Evolutionary conservation across 2,329 filamentous ascomycete species (phyloP).

Genomic region (Pseudogymnoascus sp.): DNA sequence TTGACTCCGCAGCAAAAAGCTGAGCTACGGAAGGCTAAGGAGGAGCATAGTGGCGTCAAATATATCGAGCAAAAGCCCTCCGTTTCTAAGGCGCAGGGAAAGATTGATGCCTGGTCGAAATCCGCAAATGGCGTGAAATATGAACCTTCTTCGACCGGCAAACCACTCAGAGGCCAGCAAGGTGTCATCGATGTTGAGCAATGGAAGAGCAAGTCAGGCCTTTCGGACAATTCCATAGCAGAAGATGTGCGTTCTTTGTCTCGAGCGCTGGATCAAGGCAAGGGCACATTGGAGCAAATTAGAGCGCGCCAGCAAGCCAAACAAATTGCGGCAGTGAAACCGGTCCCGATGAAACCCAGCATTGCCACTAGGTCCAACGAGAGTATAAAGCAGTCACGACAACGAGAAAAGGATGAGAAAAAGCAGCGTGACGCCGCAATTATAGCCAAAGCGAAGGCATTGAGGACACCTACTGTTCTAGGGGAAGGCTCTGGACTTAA

Average conservation of each 20-base stretch:
- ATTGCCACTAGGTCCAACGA: conserved; percentile 14
- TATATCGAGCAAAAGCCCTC: conserved; percentile 37
- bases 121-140: conserved; percentile 33
- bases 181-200: conserved; percentile 11
- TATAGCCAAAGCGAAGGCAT: conserved; percentile 59
- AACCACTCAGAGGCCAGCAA: background rate
- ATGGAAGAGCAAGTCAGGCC: conserved; percentile 2
- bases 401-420: conserved; percentile 65
- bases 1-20: conserved; percentile 75
- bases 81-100: conserved; percentile 46
- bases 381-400: conserved; percentile 36
- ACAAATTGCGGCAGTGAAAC: conserved; percentile 18
- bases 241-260: conserved; percentile 11
- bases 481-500: conserved; percentile 73
- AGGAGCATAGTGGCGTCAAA: conserved; percentile 47
- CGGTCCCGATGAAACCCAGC: conserved; percentile 27
- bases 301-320: conserved; percentile 19
- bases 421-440: conserved; percentile 62
- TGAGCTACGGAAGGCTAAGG: conserved; percentile 59
- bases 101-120: conserved; percentile 53
- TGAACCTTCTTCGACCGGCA: conserved; percentile 19
- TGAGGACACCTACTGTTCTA: conserved; percentile 46
- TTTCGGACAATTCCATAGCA: background rate
- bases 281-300: conserved; percentile 11
- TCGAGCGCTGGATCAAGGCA: conserved; percentile 8